These are phyloP conservation scores for Penicillium cataractarum DNA, from an alignment of 495 filamentous ascomycete species.

Conservation along the genomic window DNA sequence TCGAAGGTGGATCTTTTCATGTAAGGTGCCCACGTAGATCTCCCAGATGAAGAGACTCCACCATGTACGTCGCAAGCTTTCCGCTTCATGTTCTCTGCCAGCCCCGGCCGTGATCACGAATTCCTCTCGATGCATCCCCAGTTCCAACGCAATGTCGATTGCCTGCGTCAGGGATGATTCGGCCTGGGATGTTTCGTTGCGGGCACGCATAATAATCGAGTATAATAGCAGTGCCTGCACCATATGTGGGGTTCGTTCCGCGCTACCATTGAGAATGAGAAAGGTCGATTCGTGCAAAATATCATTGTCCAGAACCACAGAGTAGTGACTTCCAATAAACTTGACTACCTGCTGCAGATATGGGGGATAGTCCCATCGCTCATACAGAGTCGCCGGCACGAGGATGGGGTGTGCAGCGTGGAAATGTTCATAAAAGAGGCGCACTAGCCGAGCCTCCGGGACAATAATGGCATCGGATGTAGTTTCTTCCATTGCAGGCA, in stretches of 20 bases:
- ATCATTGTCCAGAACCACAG: slow-evolving; percentile 1
- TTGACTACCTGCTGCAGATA: slow-evolving; percentile 8
- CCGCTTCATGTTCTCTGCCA: background rate
- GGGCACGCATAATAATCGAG: slow-evolving; percentile 1
- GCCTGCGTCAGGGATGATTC: background rate
- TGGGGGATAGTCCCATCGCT: background rate
- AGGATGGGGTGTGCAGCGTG: slow-evolving; percentile 1
- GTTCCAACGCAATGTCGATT: background rate
- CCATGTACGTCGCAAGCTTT: slow-evolving; percentile 5
- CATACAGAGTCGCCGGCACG: background rate
- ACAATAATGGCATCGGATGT: background rate
- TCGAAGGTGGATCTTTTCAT: background rate
- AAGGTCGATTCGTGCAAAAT: background rate
- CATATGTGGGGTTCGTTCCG: slow-evolving; percentile 4
- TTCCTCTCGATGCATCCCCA: slow-evolving; percentile 4
- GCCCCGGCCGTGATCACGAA: background rate
- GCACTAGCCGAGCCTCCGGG: background rate
- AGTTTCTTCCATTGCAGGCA: background rate
- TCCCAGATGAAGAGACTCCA: slow-evolving; percentile 6
- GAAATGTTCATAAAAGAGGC: slow-evolving; percentile 1
- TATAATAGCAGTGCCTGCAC: slow-evolving; percentile 2
- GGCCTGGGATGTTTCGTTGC: slow-evolving; percentile 2
- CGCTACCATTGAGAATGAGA: background rate
- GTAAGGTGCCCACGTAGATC: background rate
- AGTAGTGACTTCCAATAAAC: slow-evolving; percentile 4